Percentiles rank a stretch among this genome's conserved stretches.
Evolutionary conservation across 1,284 basidiomycete genomes (phyloP).

Genomic region (Melampsora abietis-canadensis): DNA sequence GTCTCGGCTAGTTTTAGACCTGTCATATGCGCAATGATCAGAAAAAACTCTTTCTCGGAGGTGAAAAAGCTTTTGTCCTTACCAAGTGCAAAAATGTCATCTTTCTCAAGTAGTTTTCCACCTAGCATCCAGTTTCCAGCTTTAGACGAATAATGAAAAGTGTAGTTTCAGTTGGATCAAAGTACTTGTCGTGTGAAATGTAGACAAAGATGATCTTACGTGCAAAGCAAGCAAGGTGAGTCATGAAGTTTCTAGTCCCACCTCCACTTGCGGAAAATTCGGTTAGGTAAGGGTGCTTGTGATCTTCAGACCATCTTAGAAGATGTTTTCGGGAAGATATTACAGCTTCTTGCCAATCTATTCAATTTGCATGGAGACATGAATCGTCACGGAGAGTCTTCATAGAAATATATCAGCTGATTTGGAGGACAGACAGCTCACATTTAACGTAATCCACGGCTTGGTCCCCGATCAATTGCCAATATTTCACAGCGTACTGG

Average conservation of each 20-base stretch:
- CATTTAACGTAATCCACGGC: constrained; percentile 23
- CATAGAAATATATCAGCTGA: neutral
- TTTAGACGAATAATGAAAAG: neutral
- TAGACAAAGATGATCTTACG: constrained; percentile 13
- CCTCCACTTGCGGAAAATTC: constrained; percentile 16
- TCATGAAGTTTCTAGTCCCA: constrained; percentile 14
- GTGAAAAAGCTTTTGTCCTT: neutral
- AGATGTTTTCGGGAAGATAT: constrained; percentile 18
- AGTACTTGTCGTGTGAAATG: neutral
- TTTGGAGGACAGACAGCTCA: neutral
- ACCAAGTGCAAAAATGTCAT: constrained; percentile 27
- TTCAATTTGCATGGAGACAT: neutral
- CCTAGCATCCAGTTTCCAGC: constrained; percentile 41
- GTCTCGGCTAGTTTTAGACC: constrained; percentile 36
- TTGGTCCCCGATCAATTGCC: constrained; percentile 32
- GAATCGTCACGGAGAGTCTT: neutral
- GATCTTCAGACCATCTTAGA: constrained; percentile 30
- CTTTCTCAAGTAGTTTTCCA: constrained; percentile 23
- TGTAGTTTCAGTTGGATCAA: neutral
- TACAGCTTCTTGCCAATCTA: constrained; percentile 38
- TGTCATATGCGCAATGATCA: neutral
- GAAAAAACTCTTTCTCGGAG: neutral
- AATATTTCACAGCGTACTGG: constrained; percentile 36
- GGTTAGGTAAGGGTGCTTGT: constrained; percentile 21
- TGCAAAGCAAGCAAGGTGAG: constrained; percentile 31